These are phyloP conservation scores for Syzygium jambos DNA, from an alignment of 345 rosid genomes.

Conservation along the genomic window DNA sequence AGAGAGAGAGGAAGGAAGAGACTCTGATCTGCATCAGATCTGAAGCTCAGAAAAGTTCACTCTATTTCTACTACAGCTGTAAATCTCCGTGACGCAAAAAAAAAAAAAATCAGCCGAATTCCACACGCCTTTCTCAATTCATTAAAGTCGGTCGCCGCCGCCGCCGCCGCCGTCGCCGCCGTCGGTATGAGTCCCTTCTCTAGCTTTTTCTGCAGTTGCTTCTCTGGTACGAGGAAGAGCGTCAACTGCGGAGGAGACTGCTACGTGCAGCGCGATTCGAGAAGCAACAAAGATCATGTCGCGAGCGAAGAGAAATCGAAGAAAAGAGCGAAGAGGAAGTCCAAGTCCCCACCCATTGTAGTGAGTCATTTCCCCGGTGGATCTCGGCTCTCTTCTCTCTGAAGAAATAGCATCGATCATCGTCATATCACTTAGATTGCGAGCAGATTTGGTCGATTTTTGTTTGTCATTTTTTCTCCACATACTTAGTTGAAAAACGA, in stretches of 20 bases:
- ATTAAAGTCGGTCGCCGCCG: neutral
- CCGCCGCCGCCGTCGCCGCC: neutral
- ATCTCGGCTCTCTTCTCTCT: neutral
- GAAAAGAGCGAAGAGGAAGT: neutral
- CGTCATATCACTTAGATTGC: neutral
- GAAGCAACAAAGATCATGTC: neutral
- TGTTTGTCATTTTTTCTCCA: neutral
- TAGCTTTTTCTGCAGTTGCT: neutral
- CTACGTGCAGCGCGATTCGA: neutral
- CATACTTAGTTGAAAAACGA: no score
- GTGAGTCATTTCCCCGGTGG: neutral
- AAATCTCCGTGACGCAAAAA: no score
- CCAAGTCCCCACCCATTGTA: neutral
- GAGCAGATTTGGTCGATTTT: neutral
- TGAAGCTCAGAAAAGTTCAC: neutral
- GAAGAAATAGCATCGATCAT: neutral
- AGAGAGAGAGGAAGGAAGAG: neutral
- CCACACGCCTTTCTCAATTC: no score
- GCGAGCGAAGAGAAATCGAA: neutral
- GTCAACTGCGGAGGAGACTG: neutral
- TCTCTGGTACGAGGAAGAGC: neutral
- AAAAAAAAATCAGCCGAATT: neutral
- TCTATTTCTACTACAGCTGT: neutral
- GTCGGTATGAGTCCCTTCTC: conserved; percentile 8
- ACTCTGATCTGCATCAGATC: neutral